Evolutionary conservation across 495 filamentous ascomycete genomes (phyloP).

Genomic region (Staphylotrichum tortipilum): DNA sequence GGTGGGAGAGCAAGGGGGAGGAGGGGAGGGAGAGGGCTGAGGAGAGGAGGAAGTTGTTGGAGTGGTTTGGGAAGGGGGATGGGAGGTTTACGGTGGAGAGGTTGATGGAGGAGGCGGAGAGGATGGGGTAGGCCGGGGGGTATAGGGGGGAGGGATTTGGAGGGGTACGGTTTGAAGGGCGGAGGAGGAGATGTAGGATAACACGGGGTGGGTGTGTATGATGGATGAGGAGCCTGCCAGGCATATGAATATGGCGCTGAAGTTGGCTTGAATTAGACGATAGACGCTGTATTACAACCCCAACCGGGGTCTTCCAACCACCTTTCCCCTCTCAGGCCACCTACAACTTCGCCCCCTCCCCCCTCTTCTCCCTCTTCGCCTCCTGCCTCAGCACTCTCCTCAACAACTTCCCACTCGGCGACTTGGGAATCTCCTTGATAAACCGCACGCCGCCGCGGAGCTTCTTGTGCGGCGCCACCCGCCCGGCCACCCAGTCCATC

Average conservation of each 20-base stretch:
- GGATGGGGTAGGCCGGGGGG: slow-evolving; percentile 37
- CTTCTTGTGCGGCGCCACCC: slow-evolving; percentile 55
- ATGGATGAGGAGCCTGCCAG: background rate
- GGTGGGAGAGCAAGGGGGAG: slow-evolving; percentile 37
- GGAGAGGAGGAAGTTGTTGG: slow-evolving; percentile 57
- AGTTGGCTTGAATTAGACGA: too few species aligned
- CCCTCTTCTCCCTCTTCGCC: slow-evolving; percentile 28
- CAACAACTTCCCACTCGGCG: slow-evolving; percentile 78
- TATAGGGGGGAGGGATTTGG: background rate
- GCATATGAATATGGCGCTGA: background rate
- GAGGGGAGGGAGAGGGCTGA: slow-evolving; percentile 25
- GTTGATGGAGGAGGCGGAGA: slow-evolving; percentile 79
- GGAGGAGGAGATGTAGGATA: background rate
- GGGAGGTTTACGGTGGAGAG: slow-evolving; percentile 70
- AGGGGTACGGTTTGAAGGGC: background rate
- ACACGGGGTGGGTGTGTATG: background rate
- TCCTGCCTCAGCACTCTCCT: slow-evolving; percentile 52
- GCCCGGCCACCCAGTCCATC: slow-evolving; percentile 48
- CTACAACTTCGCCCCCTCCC: slow-evolving; percentile 28
- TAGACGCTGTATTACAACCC: too few species aligned
- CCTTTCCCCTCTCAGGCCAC: too few species aligned
- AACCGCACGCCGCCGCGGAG: slow-evolving; percentile 77
- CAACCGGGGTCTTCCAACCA: background rate
- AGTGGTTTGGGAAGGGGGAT: slow-evolving; percentile 74
- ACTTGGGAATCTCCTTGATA: slow-evolving; percentile 77